phyloP scores from a whole-genome alignment of 2,329 filamentous ascomycete species.

The Botrytis squamosa region DNA sequence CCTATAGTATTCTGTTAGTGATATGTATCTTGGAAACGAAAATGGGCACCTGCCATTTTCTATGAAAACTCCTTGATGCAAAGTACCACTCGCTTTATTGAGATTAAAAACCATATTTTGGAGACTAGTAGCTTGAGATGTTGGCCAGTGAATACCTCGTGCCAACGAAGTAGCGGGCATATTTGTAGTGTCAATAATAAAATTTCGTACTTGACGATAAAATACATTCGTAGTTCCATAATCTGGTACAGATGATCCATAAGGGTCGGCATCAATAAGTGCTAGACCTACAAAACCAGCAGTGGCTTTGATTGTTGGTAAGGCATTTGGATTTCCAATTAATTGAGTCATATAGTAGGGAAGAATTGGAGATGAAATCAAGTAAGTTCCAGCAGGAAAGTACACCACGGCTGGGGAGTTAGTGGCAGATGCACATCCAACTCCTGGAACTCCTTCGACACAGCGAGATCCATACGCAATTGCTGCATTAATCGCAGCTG shows the following conservation, averaged over 20 bases:
- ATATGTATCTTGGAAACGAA: constrained; percentile 45
- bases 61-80: constrained; percentile 57
- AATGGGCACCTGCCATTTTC: constrained; percentile 44
- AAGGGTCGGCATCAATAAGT: constrained; percentile 83
- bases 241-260: constrained; percentile 68
- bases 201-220: constrained; percentile 62
- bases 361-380: constrained; percentile 31
- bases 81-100: constrained; percentile 44
- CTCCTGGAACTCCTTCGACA: constrained; percentile 31
- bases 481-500: constrained; percentile 71
- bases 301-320: constrained; percentile 72
- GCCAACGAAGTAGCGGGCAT: constrained; percentile 35
- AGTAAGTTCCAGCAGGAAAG: constrained; percentile 34
- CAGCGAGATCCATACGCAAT: constrained; percentile 29
- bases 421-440: constrained; percentile 45
- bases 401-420: constrained; percentile 45
- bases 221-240: constrained; percentile 73
- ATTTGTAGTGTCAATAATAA: constrained; percentile 57
- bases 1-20: constrained; percentile 41
- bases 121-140: constrained; percentile 55
- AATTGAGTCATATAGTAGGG: constrained; percentile 33
- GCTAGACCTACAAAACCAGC: constrained; percentile 76
- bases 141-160: constrained; percentile 52
- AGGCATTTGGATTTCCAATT: constrained; percentile 36
- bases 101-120: constrained; percentile 61